Evolutionary conservation across 768 basidiomycete species (phyloP), one percentile per base, ranked within the genome.

Genomic region (Lactifluus volemus): DNA sequence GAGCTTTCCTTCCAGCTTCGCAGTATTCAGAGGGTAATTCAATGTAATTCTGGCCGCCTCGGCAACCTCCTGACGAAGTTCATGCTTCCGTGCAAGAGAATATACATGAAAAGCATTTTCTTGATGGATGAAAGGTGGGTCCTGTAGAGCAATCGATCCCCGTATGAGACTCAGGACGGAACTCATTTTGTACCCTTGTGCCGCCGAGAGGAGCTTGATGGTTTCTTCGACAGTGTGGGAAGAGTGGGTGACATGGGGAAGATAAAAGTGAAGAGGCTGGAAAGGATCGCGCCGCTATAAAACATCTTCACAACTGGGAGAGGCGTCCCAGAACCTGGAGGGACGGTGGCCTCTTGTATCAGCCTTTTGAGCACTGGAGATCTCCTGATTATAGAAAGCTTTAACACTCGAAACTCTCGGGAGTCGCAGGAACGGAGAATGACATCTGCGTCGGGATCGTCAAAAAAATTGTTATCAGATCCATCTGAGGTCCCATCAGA

Each of bases 371-470:
- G 49, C 19, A 44, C 29, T 12, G 49, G 29, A 17, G 57, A 58
- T 30, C 49, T 34, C 30, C 4, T 50, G 41, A 34, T 41, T 4
- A 58, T 49, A 50, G 32, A 58, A 3, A 50, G 12, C 15, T 50
- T 50, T 8, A 50, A n/a, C 4, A 58, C 49, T 5, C 57, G 57
- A 51, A 50, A 58, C 4, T 32, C 41, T 3, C 21, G 49, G 7
- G 39, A 41, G 19, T 58, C 57, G 14, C 30, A 3, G 3, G 62
- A 54, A 5, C 53, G 58, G 7, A 63, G 39, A 25, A 59, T 29
- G 38, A 63, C 30, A 34, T 63, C 61, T 10, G 57, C 61, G 8
- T 63, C 57, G 2, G 51, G 57, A 9, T 63, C 47, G 17, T 63
- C 52, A 38, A 54, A 59, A 0, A 49, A 30, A 3, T 38, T 38